These are phyloP conservation scores for Melaleuca quinquenervia DNA, from an alignment of 345 rosid species.

Conservation along the genomic window DNA sequence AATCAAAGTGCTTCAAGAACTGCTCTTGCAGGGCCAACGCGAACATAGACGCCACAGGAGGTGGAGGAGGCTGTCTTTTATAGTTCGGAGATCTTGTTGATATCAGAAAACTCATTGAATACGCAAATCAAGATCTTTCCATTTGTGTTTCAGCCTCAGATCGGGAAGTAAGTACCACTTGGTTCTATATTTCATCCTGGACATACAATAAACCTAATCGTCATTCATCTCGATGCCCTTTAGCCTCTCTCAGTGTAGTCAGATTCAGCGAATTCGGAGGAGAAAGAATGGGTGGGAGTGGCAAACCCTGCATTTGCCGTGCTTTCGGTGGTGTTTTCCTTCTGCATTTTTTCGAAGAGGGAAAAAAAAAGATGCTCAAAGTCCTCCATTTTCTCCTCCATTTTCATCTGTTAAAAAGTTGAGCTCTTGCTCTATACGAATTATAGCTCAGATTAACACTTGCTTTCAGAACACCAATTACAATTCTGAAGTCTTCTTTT, in stretches of 20 bases:
- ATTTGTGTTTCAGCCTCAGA: background rate
- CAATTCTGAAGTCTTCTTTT: background rate
- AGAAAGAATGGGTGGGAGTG: background rate
- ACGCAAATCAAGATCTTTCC: background rate
- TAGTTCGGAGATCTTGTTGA: conserved; percentile 1
- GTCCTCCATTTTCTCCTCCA: background rate
- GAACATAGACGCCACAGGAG: background rate
- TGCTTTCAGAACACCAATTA: background rate
- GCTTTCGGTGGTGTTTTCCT: background rate
- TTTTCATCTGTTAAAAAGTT: background rate
- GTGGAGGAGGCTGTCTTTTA: background rate
- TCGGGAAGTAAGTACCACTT: background rate
- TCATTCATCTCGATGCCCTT: background rate
- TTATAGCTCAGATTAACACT: background rate
- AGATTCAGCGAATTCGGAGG: background rate
- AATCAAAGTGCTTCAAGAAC: background rate
- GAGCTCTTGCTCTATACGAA: background rate
- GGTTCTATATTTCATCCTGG: background rate
- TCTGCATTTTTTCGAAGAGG: background rate
- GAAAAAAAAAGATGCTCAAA: background rate
- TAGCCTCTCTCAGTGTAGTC: background rate
- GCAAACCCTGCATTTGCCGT: background rate
- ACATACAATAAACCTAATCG: background rate
- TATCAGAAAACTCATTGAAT: background rate
- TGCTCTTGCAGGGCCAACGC: background rate